Evolutionary conservation across 805 yeast genomes (phyloP).

Genomic region (Tetrapisispora taiwanensis): DNA sequence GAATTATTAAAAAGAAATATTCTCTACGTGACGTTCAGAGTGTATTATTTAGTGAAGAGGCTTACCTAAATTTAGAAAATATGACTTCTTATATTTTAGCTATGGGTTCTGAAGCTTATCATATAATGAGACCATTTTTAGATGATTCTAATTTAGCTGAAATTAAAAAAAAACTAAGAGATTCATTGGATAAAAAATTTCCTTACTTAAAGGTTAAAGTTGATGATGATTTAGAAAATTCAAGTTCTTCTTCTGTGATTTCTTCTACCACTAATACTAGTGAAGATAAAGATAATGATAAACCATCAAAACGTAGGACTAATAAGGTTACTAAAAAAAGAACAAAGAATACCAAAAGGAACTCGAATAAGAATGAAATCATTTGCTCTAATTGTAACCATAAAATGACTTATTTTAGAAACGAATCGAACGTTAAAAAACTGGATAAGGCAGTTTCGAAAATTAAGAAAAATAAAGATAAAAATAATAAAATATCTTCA

Average conservation of each 20-base stretch:
- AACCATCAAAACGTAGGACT: not conserved
- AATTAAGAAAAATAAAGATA: not conserved
- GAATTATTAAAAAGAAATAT: not conserved
- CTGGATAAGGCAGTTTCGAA: not conserved
- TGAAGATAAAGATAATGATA: not conserved
- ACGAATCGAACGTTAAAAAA: not conserved
- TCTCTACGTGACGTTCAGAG: slow-evolving; percentile 1
- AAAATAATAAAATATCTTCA: not conserved
- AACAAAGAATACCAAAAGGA: not conserved
- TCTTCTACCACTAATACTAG: not conserved
- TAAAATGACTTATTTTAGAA: not conserved
- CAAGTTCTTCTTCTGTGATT: not conserved
- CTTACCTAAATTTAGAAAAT: not conserved
- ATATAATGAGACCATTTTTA: slow-evolving; percentile 1
- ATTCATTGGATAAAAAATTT: not conserved
- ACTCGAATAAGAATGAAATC: not conserved
- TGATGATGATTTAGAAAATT: not conserved
- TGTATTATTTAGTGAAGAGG: slow-evolving; percentile 1
- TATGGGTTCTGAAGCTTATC: slow-evolving; percentile 1
- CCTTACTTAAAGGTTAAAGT: not conserved
- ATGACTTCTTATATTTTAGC: slow-evolving; percentile 1
- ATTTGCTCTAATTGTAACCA: not conserved
- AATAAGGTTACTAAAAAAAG: not conserved
- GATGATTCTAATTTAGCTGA: not conserved
- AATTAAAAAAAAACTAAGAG: not conserved